phyloP scores from a whole-genome alignment of 1,139 yeast genomes.

The Suhomyces chickasaworum region DNA sequence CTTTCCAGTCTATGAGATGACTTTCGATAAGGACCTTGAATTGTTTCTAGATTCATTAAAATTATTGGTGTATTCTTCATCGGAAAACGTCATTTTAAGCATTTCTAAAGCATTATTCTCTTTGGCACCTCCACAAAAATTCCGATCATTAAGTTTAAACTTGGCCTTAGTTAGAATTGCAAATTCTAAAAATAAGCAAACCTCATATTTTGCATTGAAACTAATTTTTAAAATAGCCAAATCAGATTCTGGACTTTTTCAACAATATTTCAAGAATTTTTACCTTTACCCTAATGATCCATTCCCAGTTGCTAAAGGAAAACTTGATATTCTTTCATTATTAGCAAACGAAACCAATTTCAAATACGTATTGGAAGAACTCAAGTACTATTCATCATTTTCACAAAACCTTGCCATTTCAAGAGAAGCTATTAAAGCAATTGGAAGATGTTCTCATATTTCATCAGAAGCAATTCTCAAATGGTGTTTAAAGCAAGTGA shows the following conservation, averaged over 20 bases:
- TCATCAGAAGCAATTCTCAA: slow-evolving; percentile 36
- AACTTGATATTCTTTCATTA: slow-evolving; percentile 64
- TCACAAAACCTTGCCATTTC: slow-evolving; percentile 39
- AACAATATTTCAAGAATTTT: slow-evolving; percentile 52
- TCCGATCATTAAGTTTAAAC: slow-evolving; percentile 51
- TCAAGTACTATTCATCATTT: slow-evolving; percentile 63
- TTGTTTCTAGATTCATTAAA: slow-evolving; percentile 52
- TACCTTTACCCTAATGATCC: slow-evolving; percentile 62
- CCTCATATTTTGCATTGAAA: slow-evolving; percentile 43
- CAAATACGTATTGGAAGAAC: slow-evolving; percentile 58
- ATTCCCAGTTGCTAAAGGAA: slow-evolving; percentile 47
- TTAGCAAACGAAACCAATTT: slow-evolving; percentile 57
- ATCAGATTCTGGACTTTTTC: slow-evolving; percentile 48
- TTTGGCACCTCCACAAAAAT: slow-evolving; percentile 54
- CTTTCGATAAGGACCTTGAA: slow-evolving; percentile 57
- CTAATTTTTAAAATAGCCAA: slow-evolving; percentile 38
- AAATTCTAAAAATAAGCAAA: slow-evolving; percentile 33
- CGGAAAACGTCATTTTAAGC: slow-evolving; percentile 66
- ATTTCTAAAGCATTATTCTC: slow-evolving; percentile 56
- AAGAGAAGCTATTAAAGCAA: slow-evolving; percentile 58
- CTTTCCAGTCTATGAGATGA: slow-evolving; percentile 37
- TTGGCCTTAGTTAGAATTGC: slow-evolving; percentile 50
- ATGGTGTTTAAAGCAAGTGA: slow-evolving; percentile 45
- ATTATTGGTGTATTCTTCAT: slow-evolving; percentile 49
- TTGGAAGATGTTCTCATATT: slow-evolving; percentile 53